These are phyloP conservation scores for Fusarium sororula DNA, from an alignment of 2,329 filamentous ascomycete species.

Conservation along the genomic window DNA sequence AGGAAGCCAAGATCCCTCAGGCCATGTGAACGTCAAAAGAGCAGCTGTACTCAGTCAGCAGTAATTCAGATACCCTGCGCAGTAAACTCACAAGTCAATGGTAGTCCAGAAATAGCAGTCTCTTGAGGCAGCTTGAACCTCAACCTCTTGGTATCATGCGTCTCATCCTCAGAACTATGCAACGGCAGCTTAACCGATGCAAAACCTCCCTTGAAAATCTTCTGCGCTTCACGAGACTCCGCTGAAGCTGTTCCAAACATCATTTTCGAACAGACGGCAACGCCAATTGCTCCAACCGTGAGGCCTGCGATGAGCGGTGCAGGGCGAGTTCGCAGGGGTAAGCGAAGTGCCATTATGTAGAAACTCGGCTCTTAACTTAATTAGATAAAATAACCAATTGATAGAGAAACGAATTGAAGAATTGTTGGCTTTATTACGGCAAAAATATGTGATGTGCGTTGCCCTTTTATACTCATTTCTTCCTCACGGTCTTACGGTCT, in stretches of 20 bases:
- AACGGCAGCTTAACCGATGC: constrained; percentile 59
- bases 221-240: constrained; percentile 22
- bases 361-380: neutral
- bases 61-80: rapidly evolving
- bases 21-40: constrained; percentile 68
- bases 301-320: constrained; percentile 36
- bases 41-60: constrained; percentile 51
- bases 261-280: constrained; percentile 33
- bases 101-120: constrained; percentile 58
- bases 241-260: constrained; percentile 35
- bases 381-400: rapidly evolving
- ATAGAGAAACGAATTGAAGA: rapidly evolving
- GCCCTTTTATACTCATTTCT: neutral
- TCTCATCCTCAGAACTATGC: constrained; percentile 61
- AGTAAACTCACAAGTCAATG: constrained; percentile 55
- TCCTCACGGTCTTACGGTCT: constrained; percentile 4
- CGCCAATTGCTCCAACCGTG: constrained; percentile 25
- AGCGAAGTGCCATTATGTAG: constrained; percentile 22
- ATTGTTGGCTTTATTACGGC: neutral
- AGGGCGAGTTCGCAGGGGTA: constrained; percentile 29
- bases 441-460: neutral
- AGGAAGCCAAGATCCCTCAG: constrained; percentile 65
- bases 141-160: constrained; percentile 67
- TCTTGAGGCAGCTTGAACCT: constrained; percentile 63
- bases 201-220: constrained; percentile 48